Base-by-base conservation (phyloP, 208 protist genomes). In the Kentomonas sorsogonicus region DNA sequence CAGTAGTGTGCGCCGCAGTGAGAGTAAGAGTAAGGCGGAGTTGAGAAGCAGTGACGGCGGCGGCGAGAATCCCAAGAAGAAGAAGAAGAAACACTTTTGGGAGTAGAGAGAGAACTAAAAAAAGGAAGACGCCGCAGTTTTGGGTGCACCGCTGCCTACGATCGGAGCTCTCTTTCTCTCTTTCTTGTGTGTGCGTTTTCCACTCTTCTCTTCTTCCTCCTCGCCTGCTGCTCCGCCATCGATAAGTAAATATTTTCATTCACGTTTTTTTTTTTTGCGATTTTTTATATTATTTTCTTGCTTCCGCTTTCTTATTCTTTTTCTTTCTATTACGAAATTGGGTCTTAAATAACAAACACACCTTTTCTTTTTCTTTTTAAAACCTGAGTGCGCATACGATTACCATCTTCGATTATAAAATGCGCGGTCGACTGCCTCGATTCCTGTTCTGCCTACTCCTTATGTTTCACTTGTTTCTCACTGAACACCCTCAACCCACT, bases 311-410 rank as follows among this genome's bases (percentile, higher is more conserved):
- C 4, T 38, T 20, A 3, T 16, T 53, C 29, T 53, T 36, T 22
- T 22, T 53, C 30, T 53, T 31, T 50, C 22, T 50, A 38, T 54
- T 55, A 15, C 5, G 44, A 6, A 43, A 51, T 18, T 18, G 38
- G 38, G 38, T 18, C 13, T 25, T 20, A 46, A 18, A 46, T 20
- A 26, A 46, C 18, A 25, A 46, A 18, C 5, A 5, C 9, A 46
- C 4, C 5, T n/a, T 40, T 10, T 16, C 16, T 40, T 46, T 4
- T 20, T 7, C 23, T 18, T 52, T 31, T 31, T 9, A 52, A 11
- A 27, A n/a, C 22, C 3, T 33, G 26, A 34, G 30, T 33, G 30
- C 4, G 29, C 10, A 25, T 10, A 34, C 15, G n/a, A 52, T 15
- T 52, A 52, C 5, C 20, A 11, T 36, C 11, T 15, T 36, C 33